These are phyloP conservation scores for Fusarium sp. DNA, from an alignment of 2,329 filamentous ascomycete species.

Conservation along the genomic window DNA sequence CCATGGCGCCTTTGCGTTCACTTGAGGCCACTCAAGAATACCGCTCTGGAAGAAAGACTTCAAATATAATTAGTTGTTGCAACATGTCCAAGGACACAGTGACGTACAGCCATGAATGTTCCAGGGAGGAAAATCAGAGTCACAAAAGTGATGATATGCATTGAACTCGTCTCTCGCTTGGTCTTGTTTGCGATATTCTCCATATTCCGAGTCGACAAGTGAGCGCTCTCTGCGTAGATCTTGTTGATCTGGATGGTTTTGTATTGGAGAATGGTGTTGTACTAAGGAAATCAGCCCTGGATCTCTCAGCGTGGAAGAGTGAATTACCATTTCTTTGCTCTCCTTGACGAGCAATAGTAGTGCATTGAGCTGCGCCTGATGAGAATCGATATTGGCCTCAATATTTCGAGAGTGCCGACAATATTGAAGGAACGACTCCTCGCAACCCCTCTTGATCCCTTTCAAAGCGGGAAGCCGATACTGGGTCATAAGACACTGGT, in stretches of 20 bases:
- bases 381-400: conserved; percentile 9
- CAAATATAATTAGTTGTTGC: background rate
- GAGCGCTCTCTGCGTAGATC: conserved; percentile 26
- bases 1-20: background rate
- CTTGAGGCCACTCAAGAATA: conserved; percentile 16
- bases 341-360: conserved; percentile 8
- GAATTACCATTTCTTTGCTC: conserved; percentile 18
- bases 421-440: background rate
- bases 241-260: conserved; percentile 16
- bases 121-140: conserved; percentile 27
- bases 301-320: rapidly evolving
- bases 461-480: conserved; percentile 3
- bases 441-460: background rate
- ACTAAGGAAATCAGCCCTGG: background rate
- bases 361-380: conserved; percentile 11
- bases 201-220: conserved; percentile 23
- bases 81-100: background rate
- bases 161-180: conserved; percentile 29
- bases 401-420: background rate
- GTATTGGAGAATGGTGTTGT: conserved; percentile 23
- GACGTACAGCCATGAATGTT: conserved; percentile 34
- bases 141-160: conserved; percentile 31
- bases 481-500: conserved; percentile 1
- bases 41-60: conserved; percentile 33
- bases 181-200: conserved; percentile 32